Conservation (phyloP, 805 yeast genomes). For the Lipomyces sp. region DNA sequence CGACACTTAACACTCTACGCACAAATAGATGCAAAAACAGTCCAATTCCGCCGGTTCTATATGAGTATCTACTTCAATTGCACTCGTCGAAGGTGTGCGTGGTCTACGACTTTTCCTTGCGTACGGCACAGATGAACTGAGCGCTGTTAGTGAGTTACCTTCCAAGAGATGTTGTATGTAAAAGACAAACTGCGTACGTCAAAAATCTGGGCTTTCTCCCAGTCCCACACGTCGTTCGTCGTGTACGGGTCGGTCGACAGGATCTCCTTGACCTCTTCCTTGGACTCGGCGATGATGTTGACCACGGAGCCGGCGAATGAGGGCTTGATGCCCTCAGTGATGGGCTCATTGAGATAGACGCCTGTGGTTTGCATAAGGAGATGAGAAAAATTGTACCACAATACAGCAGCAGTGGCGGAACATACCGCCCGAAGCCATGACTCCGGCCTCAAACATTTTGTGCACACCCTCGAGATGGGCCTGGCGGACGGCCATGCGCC, state of each 20-base stretch:
- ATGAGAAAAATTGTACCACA: not conserved
- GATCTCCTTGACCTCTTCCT: constrained; percentile 61
- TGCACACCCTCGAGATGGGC: constrained; percentile 42
- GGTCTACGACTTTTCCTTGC: constrained; percentile 15
- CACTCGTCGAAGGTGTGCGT: too few relatives aligned
- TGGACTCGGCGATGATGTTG: constrained; percentile 60
- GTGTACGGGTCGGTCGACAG: constrained; percentile 63
- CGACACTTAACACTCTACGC: too few relatives aligned
- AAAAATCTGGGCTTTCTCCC: constrained; percentile 55
- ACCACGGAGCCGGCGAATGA: constrained; percentile 67
- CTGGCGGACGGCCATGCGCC: constrained; percentile 42
- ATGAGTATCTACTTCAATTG: too few relatives aligned
- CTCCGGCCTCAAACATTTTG: constrained; percentile 36
- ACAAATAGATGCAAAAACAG: too few relatives aligned
- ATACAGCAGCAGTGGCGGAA: too few relatives aligned
- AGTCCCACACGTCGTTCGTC: constrained; percentile 71
- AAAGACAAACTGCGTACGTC: constrained; percentile 41
- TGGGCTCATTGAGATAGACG: constrained; percentile 24
- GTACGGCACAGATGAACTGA: constrained; percentile 22
- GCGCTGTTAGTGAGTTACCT: not conserved
- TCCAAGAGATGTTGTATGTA: not conserved
- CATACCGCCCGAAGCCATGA: constrained; percentile 40
- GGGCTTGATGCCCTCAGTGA: constrained; percentile 23
- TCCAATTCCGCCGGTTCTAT: too few relatives aligned
- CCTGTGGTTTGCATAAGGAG: constrained; percentile 5